Evolutionary conservation across 495 filamentous ascomycete genomes (phyloP).

Genomic region (Pyrenopolyporus hunteri): DNA sequence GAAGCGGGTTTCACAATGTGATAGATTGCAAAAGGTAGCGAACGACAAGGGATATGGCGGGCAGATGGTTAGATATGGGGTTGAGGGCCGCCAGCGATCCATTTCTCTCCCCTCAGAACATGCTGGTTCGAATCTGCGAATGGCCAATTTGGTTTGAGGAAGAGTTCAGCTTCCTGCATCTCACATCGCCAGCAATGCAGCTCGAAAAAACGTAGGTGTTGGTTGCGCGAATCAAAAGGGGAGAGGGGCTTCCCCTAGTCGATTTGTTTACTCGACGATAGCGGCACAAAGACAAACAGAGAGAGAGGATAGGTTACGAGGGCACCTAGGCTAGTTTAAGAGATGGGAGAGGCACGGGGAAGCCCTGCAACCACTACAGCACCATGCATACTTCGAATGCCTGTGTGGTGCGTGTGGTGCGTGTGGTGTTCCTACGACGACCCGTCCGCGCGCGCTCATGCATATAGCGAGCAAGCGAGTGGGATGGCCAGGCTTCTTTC

Average conservation of each 20-base stretch:
- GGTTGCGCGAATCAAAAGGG: slow-evolving; percentile 33
- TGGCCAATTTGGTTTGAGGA: slow-evolving; percentile 21
- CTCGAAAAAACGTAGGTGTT: slow-evolving; percentile 32
- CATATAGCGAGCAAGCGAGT: slow-evolving; percentile 24
- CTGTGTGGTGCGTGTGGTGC: no score
- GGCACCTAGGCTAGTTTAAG: slow-evolving; percentile 28
- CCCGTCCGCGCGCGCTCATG: slow-evolving; percentile 22
- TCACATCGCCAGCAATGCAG: slow-evolving; percentile 46
- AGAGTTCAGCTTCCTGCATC: slow-evolving; percentile 26
- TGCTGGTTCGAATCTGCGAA: slow-evolving; percentile 13
- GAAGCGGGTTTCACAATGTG: slow-evolving; percentile 13
- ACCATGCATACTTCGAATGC: slow-evolving; percentile 27
- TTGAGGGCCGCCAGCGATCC: slow-evolving; percentile 33
- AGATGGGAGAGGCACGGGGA: slow-evolving; percentile 15
- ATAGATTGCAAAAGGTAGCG: slow-evolving; percentile 21
- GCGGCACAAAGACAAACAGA: slow-evolving; percentile 28
- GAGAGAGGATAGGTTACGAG: slow-evolving; percentile 34
- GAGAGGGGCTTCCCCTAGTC: slow-evolving; percentile 10
- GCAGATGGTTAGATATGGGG: slow-evolving; percentile 25
- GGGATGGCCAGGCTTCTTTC: slow-evolving; percentile 26
- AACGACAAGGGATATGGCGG: slow-evolving; percentile 27
- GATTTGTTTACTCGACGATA: slow-evolving; percentile 25
- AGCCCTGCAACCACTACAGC: slow-evolving; percentile 24
- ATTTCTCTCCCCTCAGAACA: slow-evolving; percentile 24
- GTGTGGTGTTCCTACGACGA: slow-evolving; percentile 27